Base-by-base conservation (phyloP, 1,139 yeast species). In the Pneumocystis sp. region DNA sequence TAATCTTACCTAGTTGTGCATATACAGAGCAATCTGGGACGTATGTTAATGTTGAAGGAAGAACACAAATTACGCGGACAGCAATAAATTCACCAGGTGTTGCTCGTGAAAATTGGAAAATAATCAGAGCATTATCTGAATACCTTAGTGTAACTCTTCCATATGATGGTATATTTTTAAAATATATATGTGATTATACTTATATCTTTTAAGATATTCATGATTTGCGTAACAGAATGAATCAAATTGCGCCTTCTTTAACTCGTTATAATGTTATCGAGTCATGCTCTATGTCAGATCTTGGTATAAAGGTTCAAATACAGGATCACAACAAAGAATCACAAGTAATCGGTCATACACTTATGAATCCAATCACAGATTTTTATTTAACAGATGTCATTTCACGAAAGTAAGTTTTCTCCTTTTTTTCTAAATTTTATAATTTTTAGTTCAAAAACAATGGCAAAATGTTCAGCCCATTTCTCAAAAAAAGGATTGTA, bases 21-120 rank as follows among this genome's bases (percentile, higher is more conserved):
- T 89, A 86, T 81, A 89, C 96, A 61, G 96, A 89, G 76, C 89
- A 89, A 78, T 78, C 86, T 44, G 93, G 87, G 68, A 89, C 95
- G n/a, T 89, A 83, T 76, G 91, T 89, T 69, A 89, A 89, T 78
- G 88, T 96, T 62, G 96, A 89, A 78, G 96, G 96, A 71, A 85
- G 96, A 75, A 83, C 90, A 15, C 96, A 89, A 79, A 78, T 81
- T 67, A 87, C 96, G 3, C 83, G 95, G 71, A 96, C 96, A 63
- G 95, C 96, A 59, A 85, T 89, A 34, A 88, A 86, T 69, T 86
- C 95, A n/a, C 96, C 96, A 65, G 96, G 95, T 59, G 87, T 83
- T 65, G 95, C 96, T 61, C 86, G 96, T 75, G 96, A 89, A 77
- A 96, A 89, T 77, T 89, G 96, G 96, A 86, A 86, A 79, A 86